A percentile compares a stretch with the other conserved stretches of the same genome.
Evolutionary conservation across 768 basidiomycete genomes (phyloP).

Genomic region (Suillus subaureus): DNA sequence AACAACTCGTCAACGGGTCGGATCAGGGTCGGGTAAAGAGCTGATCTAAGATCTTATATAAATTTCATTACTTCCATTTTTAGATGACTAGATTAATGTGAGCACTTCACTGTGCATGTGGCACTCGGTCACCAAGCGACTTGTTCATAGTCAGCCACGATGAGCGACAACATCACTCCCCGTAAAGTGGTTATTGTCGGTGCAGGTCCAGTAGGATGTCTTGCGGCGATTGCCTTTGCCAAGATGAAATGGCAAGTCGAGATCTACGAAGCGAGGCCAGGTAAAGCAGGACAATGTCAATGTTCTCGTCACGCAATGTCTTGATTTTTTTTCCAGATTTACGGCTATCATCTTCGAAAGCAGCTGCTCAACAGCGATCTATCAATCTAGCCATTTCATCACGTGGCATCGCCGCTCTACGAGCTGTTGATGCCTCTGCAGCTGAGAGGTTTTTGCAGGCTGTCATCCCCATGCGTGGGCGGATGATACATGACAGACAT

Average conservation of each 20-base stretch:
- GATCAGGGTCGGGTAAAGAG: slow-evolving; percentile 10
- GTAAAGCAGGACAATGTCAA: slow-evolving; percentile 41
- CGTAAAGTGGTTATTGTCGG: slow-evolving; percentile 73
- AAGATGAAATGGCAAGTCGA: slow-evolving; percentile 85
- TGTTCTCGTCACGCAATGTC: slow-evolving; percentile 16
- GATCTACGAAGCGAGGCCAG: slow-evolving; percentile 78
- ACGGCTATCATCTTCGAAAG: slow-evolving; percentile 70
- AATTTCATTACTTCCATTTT: slow-evolving; percentile 17
- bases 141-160: slow-evolving; percentile 15
- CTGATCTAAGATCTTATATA: slow-evolving; percentile 19
- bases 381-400: slow-evolving; percentile 97
- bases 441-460: slow-evolving; percentile 72
- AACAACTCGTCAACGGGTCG: background rate
- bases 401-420: slow-evolving; percentile 86
- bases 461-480: slow-evolving; percentile 91
- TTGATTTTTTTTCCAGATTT: slow-evolving; percentile 52
- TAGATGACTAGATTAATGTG: slow-evolving; percentile 9
- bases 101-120: background rate
- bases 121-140: background rate
- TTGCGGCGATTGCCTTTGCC: slow-evolving; percentile 83
- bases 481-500: slow-evolving; percentile 87
- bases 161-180: slow-evolving; percentile 17
- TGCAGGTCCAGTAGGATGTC: slow-evolving; percentile 94
- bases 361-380: slow-evolving; percentile 73
- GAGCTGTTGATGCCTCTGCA: slow-evolving; percentile 72